Percentiles rank a stretch among this genome's conserved stretches.
phyloP scores from a whole-genome alignment of 1,139 yeast species.

The Yamadazyma conglobata region DNA sequence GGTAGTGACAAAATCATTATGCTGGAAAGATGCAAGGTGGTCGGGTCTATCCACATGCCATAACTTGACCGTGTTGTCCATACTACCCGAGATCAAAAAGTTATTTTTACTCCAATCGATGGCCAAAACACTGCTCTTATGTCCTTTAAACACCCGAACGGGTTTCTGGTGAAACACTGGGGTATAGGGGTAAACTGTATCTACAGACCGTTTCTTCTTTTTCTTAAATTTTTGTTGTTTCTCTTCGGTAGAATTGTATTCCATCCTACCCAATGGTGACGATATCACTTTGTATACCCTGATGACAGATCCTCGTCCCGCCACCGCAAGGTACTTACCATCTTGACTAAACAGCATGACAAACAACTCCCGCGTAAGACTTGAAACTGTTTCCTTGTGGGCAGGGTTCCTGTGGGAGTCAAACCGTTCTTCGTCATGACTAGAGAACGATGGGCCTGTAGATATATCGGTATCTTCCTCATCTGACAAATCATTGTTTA shows the following conservation, averaged over 20 bases:
- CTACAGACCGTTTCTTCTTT: constrained; percentile 14
- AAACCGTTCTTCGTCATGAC: not conserved
- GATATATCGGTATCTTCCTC: constrained; percentile 3
- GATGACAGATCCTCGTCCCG: constrained; percentile 69
- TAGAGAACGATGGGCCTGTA: too few relatives aligned
- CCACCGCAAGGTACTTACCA: constrained; percentile 81
- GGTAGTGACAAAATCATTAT: constrained; percentile 79
- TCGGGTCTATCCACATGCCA: constrained; percentile 78
- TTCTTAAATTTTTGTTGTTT: constrained; percentile 6
- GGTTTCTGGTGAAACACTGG: constrained; percentile 83
- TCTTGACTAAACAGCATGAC: constrained; percentile 70
- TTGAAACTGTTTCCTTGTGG: constrained; percentile 2
- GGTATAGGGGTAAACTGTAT: constrained; percentile 43
- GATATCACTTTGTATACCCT: constrained; percentile 79
- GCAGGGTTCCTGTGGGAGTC: too few relatives aligned
- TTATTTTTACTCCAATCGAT: constrained; percentile 89
- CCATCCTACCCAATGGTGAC: constrained; percentile 60
- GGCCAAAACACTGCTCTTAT: constrained; percentile 64
- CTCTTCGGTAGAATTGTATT: constrained; percentile 25
- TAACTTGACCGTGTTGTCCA: constrained; percentile 77
- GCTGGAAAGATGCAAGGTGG: constrained; percentile 64
- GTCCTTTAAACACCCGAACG: constrained; percentile 58
- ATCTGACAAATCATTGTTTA: constrained; percentile 26
- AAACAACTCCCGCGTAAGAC: constrained; percentile 53
- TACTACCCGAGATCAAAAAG: constrained; percentile 75